Conservation (phyloP, 441 rosid species). For the Croton setiger region DNA sequence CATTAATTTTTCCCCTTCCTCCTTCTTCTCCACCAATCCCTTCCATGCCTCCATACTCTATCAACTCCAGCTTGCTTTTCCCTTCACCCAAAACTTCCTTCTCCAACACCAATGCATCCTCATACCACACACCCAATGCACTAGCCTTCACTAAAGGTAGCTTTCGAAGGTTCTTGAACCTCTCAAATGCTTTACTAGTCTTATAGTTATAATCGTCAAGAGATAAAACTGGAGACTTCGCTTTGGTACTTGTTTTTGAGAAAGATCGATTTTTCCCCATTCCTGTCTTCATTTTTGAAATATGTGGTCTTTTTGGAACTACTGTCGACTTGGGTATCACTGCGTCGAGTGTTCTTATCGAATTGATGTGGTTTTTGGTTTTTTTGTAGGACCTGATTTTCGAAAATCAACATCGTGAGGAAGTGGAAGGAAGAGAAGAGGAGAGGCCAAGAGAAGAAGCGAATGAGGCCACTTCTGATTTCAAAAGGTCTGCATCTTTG, state of each 20-base stretch:
- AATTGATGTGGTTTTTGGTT: constrained; percentile 19
- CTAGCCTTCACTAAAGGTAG: constrained; percentile 69
- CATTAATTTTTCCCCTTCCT: constrained; percentile 79
- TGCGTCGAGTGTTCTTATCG: neutral
- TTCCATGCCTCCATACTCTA: constrained; percentile 50
- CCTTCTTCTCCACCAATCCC: constrained; percentile 54
- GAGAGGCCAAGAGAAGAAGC: constrained; percentile 74
- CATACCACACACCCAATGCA: constrained; percentile 64
- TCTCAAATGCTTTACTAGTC: constrained; percentile 30
- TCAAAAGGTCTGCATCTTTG: constrained; percentile 36
- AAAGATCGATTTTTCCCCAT: constrained; percentile 16
- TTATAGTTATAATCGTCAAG: constrained; percentile 34
- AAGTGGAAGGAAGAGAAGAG: constrained; percentile 40
- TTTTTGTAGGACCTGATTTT: constrained; percentile 35
- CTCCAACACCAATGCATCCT: constrained; percentile 70
- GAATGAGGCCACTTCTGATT: constrained; percentile 71
- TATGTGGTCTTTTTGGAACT: constrained; percentile 1
- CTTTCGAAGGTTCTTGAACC: constrained; percentile 58
- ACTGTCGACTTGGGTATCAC: neutral
- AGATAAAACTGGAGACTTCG: constrained; percentile 51
- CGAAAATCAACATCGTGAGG: constrained; percentile 69
- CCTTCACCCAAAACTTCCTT: constrained; percentile 56
- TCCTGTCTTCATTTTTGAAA: constrained; percentile 11
- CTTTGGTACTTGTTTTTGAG: constrained; percentile 38
- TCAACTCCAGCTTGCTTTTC: constrained; percentile 30